A percentile compares a stretch with the other conserved stretches of the same genome.
Conservation (phyloP, 2,329 filamentous ascomycete genomes). For the Epichloe uncinata region DNA sequence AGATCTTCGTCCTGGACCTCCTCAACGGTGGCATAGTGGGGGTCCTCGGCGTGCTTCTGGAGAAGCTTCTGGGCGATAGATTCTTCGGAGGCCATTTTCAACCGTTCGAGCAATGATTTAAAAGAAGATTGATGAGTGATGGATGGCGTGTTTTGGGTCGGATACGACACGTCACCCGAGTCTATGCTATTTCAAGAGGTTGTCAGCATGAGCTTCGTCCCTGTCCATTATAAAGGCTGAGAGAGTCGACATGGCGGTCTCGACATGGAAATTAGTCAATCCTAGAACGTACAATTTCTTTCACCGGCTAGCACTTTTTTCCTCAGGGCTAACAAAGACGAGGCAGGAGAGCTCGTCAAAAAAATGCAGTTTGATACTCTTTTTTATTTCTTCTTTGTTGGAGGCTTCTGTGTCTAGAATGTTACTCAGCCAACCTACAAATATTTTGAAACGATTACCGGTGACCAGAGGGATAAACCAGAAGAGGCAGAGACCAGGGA, state of each 20-base stretch:
- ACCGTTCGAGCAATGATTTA: neutral
- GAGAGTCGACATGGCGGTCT: no score
- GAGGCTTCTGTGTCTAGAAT: slow-evolving; percentile 22
- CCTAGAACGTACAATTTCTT: neutral
- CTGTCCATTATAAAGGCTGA: no score
- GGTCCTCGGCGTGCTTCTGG: slow-evolving; percentile 43
- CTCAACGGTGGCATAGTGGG: slow-evolving; percentile 57
- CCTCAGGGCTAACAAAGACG: neutral
- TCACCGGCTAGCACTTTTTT: neutral
- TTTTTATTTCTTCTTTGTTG: neutral
- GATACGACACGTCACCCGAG: neutral
- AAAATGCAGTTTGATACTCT: slow-evolving; percentile 1
- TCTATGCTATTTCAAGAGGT: neutral
- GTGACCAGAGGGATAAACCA: slow-evolving; percentile 28
- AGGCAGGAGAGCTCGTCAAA: neutral
- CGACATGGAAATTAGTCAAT: neutral
- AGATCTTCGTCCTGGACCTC: slow-evolving; percentile 73
- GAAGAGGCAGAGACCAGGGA: slow-evolving; percentile 21
- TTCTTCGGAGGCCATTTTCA: slow-evolving; percentile 34
- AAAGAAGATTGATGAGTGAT: neutral
- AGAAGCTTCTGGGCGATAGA: slow-evolving; percentile 50
- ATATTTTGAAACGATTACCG: slow-evolving; percentile 18
- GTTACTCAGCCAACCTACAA: slow-evolving; percentile 23
- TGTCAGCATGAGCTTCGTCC: neutral
- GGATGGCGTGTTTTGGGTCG: neutral